Conservation (phyloP, 305 asterid species). For the Stenogyne calaminthoides region DNA sequence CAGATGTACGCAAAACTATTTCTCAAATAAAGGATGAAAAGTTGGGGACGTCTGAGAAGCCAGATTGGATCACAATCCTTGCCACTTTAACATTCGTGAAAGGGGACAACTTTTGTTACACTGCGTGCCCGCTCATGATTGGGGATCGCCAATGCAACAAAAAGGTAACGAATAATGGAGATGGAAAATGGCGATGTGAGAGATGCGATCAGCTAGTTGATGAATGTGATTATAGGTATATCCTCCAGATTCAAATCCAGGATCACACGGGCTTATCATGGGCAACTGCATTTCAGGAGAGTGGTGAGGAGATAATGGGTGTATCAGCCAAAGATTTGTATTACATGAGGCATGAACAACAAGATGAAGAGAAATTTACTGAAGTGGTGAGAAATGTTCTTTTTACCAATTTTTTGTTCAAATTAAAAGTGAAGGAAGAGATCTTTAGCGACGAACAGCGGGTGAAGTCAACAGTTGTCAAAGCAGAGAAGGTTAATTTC, state of each 20-base stretch:
- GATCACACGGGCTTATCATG: constrained; percentile 86
- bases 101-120: constrained; percentile 70
- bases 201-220: constrained; percentile 67
- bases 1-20: constrained; percentile 71
- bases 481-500: constrained; percentile 64
- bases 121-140: constrained; percentile 74
- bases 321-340: constrained; percentile 72
- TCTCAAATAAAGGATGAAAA: constrained; percentile 90
- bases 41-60: constrained; percentile 87
- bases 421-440: constrained; percentile 90
- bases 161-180: constrained; percentile 81
- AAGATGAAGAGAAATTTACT: constrained; percentile 71
- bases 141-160: constrained; percentile 88
- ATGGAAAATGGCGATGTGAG: constrained; percentile 81
- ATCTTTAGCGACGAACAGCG: constrained; percentile 75
- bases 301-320: constrained; percentile 84
- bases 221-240: constrained; percentile 84
- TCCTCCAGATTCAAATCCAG: constrained; percentile 85
- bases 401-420: constrained; percentile 61
- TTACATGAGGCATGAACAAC: constrained; percentile 71
- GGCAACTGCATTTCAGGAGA: constrained; percentile 92
- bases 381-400: constrained; percentile 57
- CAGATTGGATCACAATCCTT: constrained; percentile 84
- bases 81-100: constrained; percentile 72
- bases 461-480: constrained; percentile 79